Conservation (phyloP, 306 rosid genomes). For the Rosa rugosa region DNA sequence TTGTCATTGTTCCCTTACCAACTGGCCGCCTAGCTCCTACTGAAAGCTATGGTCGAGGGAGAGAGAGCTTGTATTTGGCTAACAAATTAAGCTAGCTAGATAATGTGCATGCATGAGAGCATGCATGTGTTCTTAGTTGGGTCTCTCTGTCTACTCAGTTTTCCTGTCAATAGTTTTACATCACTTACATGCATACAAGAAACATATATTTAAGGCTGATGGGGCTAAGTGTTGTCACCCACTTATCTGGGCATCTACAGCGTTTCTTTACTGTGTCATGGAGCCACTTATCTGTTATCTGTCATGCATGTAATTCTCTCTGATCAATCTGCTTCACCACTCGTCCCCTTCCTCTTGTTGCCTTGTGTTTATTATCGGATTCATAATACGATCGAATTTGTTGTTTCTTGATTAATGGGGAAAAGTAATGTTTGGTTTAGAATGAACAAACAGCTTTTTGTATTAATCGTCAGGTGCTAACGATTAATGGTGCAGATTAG, state of each 20-base stretch:
- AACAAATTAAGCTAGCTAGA: neutral
- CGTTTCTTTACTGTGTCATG: slow-evolving; percentile 31
- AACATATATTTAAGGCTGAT: slow-evolving; percentile 2
- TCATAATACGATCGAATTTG: neutral
- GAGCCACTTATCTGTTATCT: slow-evolving; percentile 25
- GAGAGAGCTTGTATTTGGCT: neutral
- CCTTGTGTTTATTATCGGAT: neutral
- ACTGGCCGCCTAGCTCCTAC: slow-evolving; percentile 34
- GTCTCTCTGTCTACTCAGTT: neutral
- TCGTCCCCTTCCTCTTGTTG: slow-evolving; percentile 3
- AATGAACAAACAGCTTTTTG: slow-evolving; percentile 8
- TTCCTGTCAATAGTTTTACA: neutral
- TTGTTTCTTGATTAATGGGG: neutral
- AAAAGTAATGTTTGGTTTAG: slow-evolving; percentile 13
- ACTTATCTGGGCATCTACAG: slow-evolving; percentile 29
- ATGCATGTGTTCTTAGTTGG: neutral
- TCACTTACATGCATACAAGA: neutral
- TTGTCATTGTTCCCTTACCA: slow-evolving; percentile 54
- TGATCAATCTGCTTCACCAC: neutral
- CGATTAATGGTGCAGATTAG: neutral
- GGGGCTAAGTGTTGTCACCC: slow-evolving; percentile 21
- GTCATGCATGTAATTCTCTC: neutral
- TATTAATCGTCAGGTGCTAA: neutral
- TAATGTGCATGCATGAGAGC: neutral
- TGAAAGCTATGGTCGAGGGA: neutral